Evolutionary conservation across 2,329 filamentous ascomycete genomes (phyloP).

Genomic region (Teratosphaeria nubilosa): DNA sequence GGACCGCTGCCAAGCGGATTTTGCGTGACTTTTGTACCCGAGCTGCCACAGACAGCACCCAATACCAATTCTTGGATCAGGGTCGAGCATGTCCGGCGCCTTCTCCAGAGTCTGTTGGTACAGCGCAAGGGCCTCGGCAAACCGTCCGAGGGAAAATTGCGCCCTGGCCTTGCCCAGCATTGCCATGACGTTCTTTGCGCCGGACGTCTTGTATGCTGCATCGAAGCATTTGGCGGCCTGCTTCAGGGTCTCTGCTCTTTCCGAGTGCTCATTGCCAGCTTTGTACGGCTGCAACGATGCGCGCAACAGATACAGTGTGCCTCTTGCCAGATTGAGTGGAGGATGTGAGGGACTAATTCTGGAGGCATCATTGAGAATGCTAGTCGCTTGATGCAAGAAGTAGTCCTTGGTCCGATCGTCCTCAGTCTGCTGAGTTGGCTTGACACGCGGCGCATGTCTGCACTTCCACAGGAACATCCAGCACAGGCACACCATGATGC

Average conservation of each 20-base stretch:
- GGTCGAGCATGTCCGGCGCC: constrained; percentile 80
- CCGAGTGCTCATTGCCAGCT: constrained; percentile 55
- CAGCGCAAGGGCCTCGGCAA: constrained; percentile 66
- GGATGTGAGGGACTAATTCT: constrained; percentile 87
- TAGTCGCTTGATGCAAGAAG: constrained; percentile 83
- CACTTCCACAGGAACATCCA: constrained; percentile 90
- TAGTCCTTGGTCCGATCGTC: constrained; percentile 86
- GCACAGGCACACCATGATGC: constrained; percentile 72
- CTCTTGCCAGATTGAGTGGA: constrained; percentile 81
- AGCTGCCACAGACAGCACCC: constrained; percentile 97
- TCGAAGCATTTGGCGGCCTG: constrained; percentile 89
- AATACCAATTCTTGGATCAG: constrained; percentile 90
- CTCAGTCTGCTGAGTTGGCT: constrained; percentile 49
- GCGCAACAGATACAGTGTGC: constrained; percentile 77
- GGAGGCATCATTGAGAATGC: constrained; percentile 87
- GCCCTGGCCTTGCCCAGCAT: constrained; percentile 81
- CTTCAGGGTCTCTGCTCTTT: constrained; percentile 68
- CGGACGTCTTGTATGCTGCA: constrained; percentile 76
- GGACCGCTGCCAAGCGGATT: constrained; percentile 77
- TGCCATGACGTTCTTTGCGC: constrained; percentile 83
- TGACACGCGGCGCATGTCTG: constrained; percentile 62
- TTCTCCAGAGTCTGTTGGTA: constrained; percentile 83
- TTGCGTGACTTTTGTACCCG: constrained; percentile 87
- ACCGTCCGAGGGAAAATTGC: constrained; percentile 77
- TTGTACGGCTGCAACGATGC: constrained; percentile 77